A percentile compares a stretch with the other conserved stretches of the same genome.
Evolutionary conservation across 768 basidiomycete species (phyloP).

Genomic region (Leucosporidium creatinivorum): DNA sequence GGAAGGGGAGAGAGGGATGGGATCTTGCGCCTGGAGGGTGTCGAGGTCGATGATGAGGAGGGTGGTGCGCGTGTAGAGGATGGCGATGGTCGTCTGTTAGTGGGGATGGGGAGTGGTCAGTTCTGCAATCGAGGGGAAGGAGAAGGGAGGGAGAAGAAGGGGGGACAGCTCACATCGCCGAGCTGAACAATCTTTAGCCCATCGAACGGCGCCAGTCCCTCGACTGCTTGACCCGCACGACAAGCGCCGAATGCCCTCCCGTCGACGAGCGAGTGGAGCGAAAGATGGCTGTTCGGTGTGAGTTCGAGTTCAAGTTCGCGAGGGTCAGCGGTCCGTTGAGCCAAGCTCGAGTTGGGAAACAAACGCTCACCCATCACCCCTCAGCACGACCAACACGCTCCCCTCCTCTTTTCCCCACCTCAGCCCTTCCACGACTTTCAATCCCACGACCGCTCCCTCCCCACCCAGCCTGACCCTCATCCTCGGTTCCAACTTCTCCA

Average conservation of each 20-base stretch:
- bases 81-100: not conserved
- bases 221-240: not conserved
- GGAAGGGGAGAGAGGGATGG: not conserved
- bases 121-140: fast-evolving
- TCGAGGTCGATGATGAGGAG: conserved; percentile 12
- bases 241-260: conserved; percentile 1
- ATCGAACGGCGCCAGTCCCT: not conserved
- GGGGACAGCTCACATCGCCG: not conserved
- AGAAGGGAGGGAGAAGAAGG: not conserved
- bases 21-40: conserved; percentile 3
- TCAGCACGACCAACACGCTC: not conserved
- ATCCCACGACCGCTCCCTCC: conserved; percentile 6
- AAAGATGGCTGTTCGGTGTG: conserved; percentile 3
- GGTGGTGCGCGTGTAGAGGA: not conserved
- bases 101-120: too few species aligned
- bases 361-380: conserved; percentile 7
- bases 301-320: too few species aligned
- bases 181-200: not conserved
- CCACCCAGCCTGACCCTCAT: conserved; percentile 2
- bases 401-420: not conserved
- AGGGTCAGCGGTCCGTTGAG: too few species aligned
- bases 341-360: too few species aligned
- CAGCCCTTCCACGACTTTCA: not conserved
- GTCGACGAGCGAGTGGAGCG: conserved; percentile 15
- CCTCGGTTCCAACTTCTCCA: not conserved